Percentiles rank a stretch among this genome's conserved stretches.
Conservation (phyloP, 495 filamentous ascomycete species). For the Cryomyces minteri region DNA sequence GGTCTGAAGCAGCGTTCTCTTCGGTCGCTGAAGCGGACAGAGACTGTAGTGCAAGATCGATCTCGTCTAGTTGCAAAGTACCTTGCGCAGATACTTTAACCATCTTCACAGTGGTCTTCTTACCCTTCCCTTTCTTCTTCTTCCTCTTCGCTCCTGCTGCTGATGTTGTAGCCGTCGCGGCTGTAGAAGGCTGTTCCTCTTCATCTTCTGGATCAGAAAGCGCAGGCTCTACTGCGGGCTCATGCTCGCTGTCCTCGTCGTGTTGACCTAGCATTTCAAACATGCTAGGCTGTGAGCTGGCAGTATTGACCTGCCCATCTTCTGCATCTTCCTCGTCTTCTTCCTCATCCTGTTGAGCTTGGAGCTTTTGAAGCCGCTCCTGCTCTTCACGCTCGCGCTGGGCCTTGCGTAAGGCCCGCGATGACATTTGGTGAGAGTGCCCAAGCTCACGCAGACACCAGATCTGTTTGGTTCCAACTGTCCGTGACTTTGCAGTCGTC, state of each 20-base stretch:
- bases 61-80: slow-evolving; percentile 46
- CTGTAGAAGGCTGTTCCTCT: neutral
- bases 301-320: slow-evolving; percentile 17
- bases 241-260: slow-evolving; percentile 8
- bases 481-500: too few species aligned
- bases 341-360: slow-evolving; percentile 7
- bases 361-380: slow-evolving; percentile 4
- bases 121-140: neutral
- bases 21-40: slow-evolving; percentile 23
- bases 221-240: slow-evolving; percentile 4
- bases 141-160: neutral
- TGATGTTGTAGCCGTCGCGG: neutral
- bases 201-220: neutral
- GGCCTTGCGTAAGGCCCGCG: slow-evolving; percentile 11
- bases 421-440: slow-evolving; percentile 6
- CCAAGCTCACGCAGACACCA: too few species aligned
- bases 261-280: slow-evolving; percentile 34
- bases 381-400: slow-evolving; percentile 14
- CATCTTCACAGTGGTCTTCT: neutral
- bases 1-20: slow-evolving; percentile 11
- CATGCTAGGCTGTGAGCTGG: slow-evolving; percentile 22
- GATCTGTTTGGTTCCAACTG: too few species aligned
- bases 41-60: slow-evolving; percentile 58
- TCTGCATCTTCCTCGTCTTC: slow-evolving; percentile 18
- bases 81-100: slow-evolving; percentile 4